phyloP scores from a whole-genome alignment of 768 basidiomycete species.

The Cytidiella melzeri region DNA sequence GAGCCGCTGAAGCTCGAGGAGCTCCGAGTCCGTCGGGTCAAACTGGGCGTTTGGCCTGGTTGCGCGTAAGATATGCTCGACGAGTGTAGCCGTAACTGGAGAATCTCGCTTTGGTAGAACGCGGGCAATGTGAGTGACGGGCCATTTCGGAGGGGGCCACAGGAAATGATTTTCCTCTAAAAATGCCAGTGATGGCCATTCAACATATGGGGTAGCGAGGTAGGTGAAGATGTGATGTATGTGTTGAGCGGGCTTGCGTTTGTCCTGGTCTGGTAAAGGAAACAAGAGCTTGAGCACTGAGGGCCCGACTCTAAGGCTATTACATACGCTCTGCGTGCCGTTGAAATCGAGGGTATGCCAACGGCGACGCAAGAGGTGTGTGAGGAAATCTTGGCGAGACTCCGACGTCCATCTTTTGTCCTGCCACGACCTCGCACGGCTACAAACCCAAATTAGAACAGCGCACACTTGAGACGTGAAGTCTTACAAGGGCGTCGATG shows the following conservation, averaged over 20 bases:
- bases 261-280: background rate
- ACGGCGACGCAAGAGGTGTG: too few relatives aligned
- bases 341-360: background rate
- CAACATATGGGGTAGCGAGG: background rate
- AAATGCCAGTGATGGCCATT: background rate
- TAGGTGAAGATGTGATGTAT: background rate
- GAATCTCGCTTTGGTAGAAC: background rate
- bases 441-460: too few relatives aligned
- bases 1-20: background rate
- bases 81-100: background rate
- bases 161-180: background rate
- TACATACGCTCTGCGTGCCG: background rate
- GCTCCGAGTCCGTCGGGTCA: background rate
- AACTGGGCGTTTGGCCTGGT: background rate
- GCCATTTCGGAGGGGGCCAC: background rate
- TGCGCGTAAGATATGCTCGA: background rate
- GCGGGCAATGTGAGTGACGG: background rate
- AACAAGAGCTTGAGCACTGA: background rate
- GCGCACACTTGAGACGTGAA: too few relatives aligned
- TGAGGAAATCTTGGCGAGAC: too few relatives aligned
- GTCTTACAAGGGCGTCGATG: too few relatives aligned
- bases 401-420: too few relatives aligned
- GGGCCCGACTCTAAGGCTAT: background rate
- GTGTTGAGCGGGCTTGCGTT: background rate
- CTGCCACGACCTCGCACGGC: too few relatives aligned